A percentile compares a stretch with the other conserved stretches of the same genome.
Conservation (phyloP, 2,329 filamentous ascomycete species). For the Lecanicillium sp. region DNA sequence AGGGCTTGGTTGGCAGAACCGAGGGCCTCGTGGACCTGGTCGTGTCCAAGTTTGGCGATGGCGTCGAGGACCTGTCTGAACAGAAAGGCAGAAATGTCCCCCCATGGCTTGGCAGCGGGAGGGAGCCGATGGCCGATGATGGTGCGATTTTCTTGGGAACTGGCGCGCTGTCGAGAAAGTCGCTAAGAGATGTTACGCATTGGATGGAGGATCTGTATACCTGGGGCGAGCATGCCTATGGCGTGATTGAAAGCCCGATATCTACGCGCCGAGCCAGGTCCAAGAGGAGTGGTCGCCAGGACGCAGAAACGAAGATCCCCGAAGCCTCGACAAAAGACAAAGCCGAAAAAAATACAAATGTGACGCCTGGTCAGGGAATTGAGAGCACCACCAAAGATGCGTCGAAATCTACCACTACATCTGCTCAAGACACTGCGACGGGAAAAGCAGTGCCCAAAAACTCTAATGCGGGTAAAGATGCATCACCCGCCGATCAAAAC, state of each 20-base stretch:
- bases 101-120: slow-evolving; percentile 68
- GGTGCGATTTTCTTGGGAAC: slow-evolving; percentile 82
- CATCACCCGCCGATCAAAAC: not conserved
- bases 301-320: not conserved
- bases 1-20: slow-evolving; percentile 74
- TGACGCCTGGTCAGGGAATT: not conserved
- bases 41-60: slow-evolving; percentile 75
- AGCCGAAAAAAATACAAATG: not conserved
- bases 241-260: slow-evolving; percentile 71
- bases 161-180: slow-evolving; percentile 64
- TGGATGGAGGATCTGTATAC: slow-evolving; percentile 89
- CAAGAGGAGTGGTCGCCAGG: slow-evolving; percentile 22
- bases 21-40: slow-evolving; percentile 83
- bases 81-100: slow-evolving; percentile 21
- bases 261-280: slow-evolving; percentile 51
- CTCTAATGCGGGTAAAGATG: not conserved
- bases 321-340: not conserved
- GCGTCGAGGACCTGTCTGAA: slow-evolving; percentile 24
- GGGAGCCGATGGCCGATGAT: slow-evolving; percentile 63
- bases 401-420: slow-evolving; percentile 1
- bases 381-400: not conserved
- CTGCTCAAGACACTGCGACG: slow-evolving; percentile 4
- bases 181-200: slow-evolving; percentile 65
- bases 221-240: slow-evolving; percentile 80
- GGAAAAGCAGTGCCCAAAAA: not conserved